Evolutionary conservation across 495 filamentous ascomycete genomes (phyloP).

Genomic region (Barbatosphaeria neglecta): DNA sequence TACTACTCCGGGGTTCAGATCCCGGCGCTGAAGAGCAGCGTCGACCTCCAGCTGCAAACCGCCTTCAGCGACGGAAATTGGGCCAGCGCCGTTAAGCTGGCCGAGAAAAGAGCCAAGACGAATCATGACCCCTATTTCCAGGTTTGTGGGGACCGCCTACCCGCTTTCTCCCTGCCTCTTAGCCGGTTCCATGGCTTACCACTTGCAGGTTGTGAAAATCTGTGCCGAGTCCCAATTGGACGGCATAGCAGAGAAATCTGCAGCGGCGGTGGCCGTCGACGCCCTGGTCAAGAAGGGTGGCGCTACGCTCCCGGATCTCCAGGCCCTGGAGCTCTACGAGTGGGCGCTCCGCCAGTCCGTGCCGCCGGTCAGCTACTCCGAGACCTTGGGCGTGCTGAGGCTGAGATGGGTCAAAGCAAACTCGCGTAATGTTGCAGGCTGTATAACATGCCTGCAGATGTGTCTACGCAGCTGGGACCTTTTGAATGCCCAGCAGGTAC

Average conservation of each 20-base stretch:
- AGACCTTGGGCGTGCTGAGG: slow-evolving; percentile 29
- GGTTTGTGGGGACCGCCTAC: slow-evolving; percentile 11
- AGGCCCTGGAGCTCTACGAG: slow-evolving; percentile 32
- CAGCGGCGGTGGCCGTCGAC: slow-evolving; percentile 21
- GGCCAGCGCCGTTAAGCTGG: slow-evolving; percentile 25
- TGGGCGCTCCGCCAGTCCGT: slow-evolving; percentile 18
- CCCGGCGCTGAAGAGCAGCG: slow-evolving; percentile 22
- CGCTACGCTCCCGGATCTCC: slow-evolving; percentile 21
- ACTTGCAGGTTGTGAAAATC: slow-evolving; percentile 28
- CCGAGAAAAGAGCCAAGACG: slow-evolving; percentile 24
- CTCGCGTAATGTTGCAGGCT: slow-evolving; percentile 22
- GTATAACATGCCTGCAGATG: slow-evolving; percentile 23
- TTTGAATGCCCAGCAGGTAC: slow-evolving; percentile 36
- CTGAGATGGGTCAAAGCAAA: slow-evolving; percentile 28
- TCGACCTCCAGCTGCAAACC: slow-evolving; percentile 25
- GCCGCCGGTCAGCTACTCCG: slow-evolving; percentile 19
- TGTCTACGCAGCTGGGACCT: slow-evolving; percentile 36
- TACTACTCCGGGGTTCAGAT: slow-evolving; percentile 11
- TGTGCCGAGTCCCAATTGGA: slow-evolving; percentile 33
- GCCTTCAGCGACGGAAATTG: slow-evolving; percentile 33
- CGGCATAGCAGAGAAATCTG: slow-evolving; percentile 19
- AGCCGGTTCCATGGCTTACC: slow-evolving; percentile 4
- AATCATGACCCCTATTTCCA: slow-evolving; percentile 37
- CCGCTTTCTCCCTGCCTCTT: not conserved
- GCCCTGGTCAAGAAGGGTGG: slow-evolving; percentile 26